Evolutionary conservation across 306 rosid genomes (phyloP), one percentile per base, ranked within the genome.

Genomic region (Cucumis hystrix): DNA sequence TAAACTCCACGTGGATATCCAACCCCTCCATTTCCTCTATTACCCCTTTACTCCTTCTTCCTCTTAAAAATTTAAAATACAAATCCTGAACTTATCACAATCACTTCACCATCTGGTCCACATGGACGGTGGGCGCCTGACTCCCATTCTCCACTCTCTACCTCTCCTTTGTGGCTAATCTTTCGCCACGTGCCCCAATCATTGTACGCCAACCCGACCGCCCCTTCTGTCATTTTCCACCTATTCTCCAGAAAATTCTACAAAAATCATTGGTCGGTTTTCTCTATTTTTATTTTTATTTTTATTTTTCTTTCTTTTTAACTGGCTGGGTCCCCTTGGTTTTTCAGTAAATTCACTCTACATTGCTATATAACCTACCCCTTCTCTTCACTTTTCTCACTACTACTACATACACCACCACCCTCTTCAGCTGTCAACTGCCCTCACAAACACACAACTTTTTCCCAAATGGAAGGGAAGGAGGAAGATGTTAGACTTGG

Each of bases 401-500:
- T 40, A 1, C 58, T 17, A 6, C 16, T 13, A 5, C 15, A 52
- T 1, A 65, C 1, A 66, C 4, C 25, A 10, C 72, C 72, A 10
- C 28, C 23, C 8, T 6, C 15, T 5, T 4, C 39, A 17, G 55
- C 49, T 52, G 63, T 43, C 37, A 74, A 33, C 25, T 23, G 25
- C 25, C 1, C 25, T 23, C 25, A 23, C 25, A 61, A 60, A 63
- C 47, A 61, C 25, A 63, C 25, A 8, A 13, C 23, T 15, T 51
- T 30, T 28, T 28, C 30, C 30, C 1, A 1, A 28, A 93, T 93
- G 98, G 97, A 93, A 67, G 96, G 80, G 0, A 93, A 91, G 80
- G 98, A 93, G 80, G 87, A 93, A 74, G 98, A 93, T 68, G 97
- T 93, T 0, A 81, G 81, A 0, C 37, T 93, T 82, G 98, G 97